Evolutionary conservation across 2,329 filamentous ascomycete species (phyloP).

Genomic region (Colletotrichum sojae): DNA sequence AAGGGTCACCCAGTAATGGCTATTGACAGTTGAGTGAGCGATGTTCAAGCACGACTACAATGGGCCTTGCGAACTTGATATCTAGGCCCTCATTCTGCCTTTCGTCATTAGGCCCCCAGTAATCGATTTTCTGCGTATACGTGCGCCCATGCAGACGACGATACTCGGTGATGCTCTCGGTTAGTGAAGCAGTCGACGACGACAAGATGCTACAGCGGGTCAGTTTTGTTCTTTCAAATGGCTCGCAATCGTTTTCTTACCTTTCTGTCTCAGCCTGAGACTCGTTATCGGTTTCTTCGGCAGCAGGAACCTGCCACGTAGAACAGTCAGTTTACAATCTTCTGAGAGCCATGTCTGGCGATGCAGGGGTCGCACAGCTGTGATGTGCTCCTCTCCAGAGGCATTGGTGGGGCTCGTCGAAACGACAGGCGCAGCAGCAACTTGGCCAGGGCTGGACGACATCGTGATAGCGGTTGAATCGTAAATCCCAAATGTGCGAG

Average conservation of each 20-base stretch:
- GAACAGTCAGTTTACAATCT: not conserved
- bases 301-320: not conserved
- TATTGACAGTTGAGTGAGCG: not conserved
- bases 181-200: not conserved
- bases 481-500: too few species aligned
- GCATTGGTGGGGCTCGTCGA: too few species aligned
- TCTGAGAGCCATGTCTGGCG: not conserved
- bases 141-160: not conserved
- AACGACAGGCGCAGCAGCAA: too few species aligned
- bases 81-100: slow-evolving; percentile 46
- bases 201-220: not conserved
- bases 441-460: too few species aligned
- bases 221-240: not conserved
- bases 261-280: not conserved
- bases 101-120: slow-evolving; percentile 49
- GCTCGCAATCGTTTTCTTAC: not conserved
- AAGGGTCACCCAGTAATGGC: slow-evolving; percentile 45
- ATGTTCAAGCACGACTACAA: not conserved
- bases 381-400: not conserved
- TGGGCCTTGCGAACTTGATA: slow-evolving; percentile 26
- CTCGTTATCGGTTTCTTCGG: not conserved
- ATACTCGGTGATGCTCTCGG: not conserved
- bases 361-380: not conserved
- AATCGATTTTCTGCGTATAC: slow-evolving; percentile 39
- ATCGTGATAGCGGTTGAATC: too few species aligned